phyloP scores from a whole-genome alignment of 23 red algal species.

The Gracilaria domingensis region DNA sequence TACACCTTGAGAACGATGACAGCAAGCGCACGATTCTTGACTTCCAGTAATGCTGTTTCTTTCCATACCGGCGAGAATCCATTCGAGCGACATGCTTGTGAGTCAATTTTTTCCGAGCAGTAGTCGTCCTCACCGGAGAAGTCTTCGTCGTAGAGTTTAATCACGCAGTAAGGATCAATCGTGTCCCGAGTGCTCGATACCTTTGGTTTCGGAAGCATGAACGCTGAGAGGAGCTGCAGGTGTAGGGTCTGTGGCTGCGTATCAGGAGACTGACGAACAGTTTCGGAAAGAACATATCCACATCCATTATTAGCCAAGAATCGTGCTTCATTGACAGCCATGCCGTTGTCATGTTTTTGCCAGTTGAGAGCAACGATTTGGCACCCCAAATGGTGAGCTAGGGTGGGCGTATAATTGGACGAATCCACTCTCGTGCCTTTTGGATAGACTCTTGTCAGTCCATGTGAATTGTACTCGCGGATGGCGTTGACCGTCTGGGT shows the following conservation, averaged over 20 bases:
- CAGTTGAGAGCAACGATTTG: constrained; percentile 84
- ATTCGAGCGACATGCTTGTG: constrained; percentile 29
- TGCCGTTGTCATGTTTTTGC: constrained; percentile 56
- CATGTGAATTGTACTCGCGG: constrained; percentile 49
- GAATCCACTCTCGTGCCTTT: constrained; percentile 68
- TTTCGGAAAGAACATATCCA: constrained; percentile 62
- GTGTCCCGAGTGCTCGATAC: neutral
- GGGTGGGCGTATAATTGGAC: constrained; percentile 68
- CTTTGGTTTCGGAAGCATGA: constrained; percentile 45
- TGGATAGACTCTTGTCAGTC: constrained; percentile 75
- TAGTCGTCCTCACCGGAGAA: constrained; percentile 51
- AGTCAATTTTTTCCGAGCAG: neutral
- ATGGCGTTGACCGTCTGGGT: constrained; percentile 21
- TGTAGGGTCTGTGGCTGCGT: neutral
- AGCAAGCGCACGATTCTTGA: constrained; percentile 42
- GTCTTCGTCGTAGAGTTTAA: constrained; percentile 52
- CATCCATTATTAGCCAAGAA: constrained; percentile 72
- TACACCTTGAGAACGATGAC: constrained; percentile 66
- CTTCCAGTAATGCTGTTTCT: constrained; percentile 25
- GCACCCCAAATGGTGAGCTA: constrained; percentile 51
- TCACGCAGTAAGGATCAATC: constrained; percentile 53
- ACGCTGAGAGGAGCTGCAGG: constrained; percentile 49
- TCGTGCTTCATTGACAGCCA: constrained; percentile 64
- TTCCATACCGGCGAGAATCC: constrained; percentile 56
- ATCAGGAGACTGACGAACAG: neutral